Evolutionary conservation across 1,284 basidiomycete species (phyloP).

Genomic region (Athelia psychrophila): DNA sequence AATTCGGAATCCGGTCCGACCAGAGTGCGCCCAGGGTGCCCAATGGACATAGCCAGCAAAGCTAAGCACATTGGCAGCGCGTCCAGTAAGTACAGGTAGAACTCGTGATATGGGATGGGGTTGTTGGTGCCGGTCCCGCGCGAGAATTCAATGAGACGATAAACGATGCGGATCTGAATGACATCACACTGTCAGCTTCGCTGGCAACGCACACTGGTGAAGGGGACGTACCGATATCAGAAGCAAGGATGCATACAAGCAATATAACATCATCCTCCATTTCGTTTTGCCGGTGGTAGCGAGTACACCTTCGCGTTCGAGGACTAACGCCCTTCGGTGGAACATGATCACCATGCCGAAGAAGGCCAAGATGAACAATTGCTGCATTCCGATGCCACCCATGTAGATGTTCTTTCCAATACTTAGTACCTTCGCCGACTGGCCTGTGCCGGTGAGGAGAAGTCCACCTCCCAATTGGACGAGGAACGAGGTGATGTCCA

Average conservation of each 20-base stretch:
- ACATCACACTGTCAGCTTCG: not conserved
- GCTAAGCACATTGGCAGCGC: constrained; percentile 15
- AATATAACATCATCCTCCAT: not conserved
- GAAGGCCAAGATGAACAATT: not conserved
- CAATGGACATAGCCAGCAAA: constrained; percentile 10
- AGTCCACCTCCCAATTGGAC: not conserved
- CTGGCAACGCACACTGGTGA: not conserved
- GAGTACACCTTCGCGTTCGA: not conserved
- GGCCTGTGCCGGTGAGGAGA: not conserved
- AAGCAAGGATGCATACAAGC: not conserved
- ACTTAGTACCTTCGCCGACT: not conserved
- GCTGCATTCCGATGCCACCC: constrained; percentile 1
- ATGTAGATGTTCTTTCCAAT: not conserved
- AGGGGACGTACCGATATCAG: not conserved
- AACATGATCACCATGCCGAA: not conserved
- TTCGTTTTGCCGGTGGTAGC: not conserved
- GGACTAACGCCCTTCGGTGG: not conserved
- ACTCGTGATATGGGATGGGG: constrained; percentile 13
- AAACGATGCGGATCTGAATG: constrained; percentile 14
- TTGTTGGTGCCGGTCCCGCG: constrained; percentile 10
- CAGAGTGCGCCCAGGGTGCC: constrained; percentile 12
- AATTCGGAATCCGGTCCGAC: constrained; percentile 17
- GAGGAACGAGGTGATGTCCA: not conserved
- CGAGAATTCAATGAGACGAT: constrained; percentile 16
- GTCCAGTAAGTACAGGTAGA: constrained; percentile 13